Base-by-base conservation (phyloP, 768 basidiomycete species). In the Rhodotorula paludigena region DNA sequence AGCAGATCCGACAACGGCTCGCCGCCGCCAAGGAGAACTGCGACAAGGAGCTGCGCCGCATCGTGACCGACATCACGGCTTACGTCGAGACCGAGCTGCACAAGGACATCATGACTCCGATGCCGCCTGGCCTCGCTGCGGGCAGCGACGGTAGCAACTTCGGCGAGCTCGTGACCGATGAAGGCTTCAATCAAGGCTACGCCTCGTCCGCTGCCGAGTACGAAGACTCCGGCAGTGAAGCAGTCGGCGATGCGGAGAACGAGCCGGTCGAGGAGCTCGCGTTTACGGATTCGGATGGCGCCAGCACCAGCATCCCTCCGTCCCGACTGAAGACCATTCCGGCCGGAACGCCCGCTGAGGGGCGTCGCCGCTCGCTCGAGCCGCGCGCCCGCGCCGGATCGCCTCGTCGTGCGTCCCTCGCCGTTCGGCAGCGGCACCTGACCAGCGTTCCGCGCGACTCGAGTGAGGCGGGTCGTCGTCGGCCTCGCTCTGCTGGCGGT, bases 1-100 rank as follows among this genome's bases (percentile, higher is more conserved):
- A 91, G 62, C 93, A 97, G 81, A 90, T 98, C 75, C 90, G 89
- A 45, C 85, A 91, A 71, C 87, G 96, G 64, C 86, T 98, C 79
- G 89, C 87, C 81, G 88, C 88, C 7, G 92, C 94, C 64, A 98
- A 99, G 82, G 85, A 89, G 57, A 89, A 90, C 72, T 99, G 94
- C 82, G 92, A 99, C 84, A 89, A 89, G 82, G 92, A 96, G 79
- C 85, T 99, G 15, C 87, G 88, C 76, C 88, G 91, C 77, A 89
- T 97, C 77, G 91, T 93, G 66, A 87, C 90, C 79, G 90, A 87
- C 67, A 92, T 99, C 82, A 94, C 94, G 70, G 79, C 86, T 45
- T 97, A 92, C 80, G 94, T 96, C 74, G 94, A 99, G 80, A 89
- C 92, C 77, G 85, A 87, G 74, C 83, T 94, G 44, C 83, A 88